phyloP scores from a whole-genome alignment of 2,329 filamentous ascomycete genomes.

The Orbilia ellipsospora region DNA sequence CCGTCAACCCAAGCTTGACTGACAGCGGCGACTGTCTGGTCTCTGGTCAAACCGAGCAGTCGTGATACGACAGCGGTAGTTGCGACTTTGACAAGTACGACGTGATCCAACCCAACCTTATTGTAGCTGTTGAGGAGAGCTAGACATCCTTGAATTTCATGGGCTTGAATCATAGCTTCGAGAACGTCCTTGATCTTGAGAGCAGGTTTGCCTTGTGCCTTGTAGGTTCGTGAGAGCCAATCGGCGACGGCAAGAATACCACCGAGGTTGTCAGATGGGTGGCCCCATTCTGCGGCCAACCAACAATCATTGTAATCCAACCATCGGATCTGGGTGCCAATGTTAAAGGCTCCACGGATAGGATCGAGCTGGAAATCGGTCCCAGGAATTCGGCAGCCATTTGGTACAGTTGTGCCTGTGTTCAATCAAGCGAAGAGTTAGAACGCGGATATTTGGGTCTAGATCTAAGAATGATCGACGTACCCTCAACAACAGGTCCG shows the following conservation, averaged over 20 bases:
- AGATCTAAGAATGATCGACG: too few species aligned
- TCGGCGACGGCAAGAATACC: slow-evolving; percentile 94
- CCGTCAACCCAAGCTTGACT: slow-evolving; percentile 98
- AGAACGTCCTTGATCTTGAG: slow-evolving; percentile 88
- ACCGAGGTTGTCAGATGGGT: slow-evolving; percentile 97
- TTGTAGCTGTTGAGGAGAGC: slow-evolving; percentile 98
- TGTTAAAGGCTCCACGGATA: slow-evolving; percentile 97
- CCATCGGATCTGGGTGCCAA: slow-evolving; percentile 98
- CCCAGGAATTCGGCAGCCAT: slow-evolving; percentile 89
- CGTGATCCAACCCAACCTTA: slow-evolving; percentile 97
- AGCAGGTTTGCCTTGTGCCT: slow-evolving; percentile 76
- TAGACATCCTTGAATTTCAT: slow-evolving; percentile 97
- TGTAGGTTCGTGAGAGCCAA: slow-evolving; percentile 93
- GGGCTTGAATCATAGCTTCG: slow-evolving; percentile 98
- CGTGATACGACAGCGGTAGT: slow-evolving; percentile 93
- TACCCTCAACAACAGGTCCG: slow-evolving; percentile 83
- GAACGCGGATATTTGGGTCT: neutral
- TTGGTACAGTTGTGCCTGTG: slow-evolving; percentile 81
- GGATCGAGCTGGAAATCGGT: slow-evolving; percentile 95
- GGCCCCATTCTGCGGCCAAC: slow-evolving; percentile 98
- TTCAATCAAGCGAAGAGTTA: neutral
- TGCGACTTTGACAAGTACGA: slow-evolving; percentile 97
- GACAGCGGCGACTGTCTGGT: slow-evolving; percentile 93
- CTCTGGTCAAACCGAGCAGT: slow-evolving; percentile 88
- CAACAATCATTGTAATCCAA: slow-evolving; percentile 99